A percentile compares a stretch with the other conserved stretches of the same genome.
These are phyloP conservation scores for Neoconidiobolus thromboides DNA, from an alignment of 371 early-diverging fungal species.

Conservation along the genomic window DNA sequence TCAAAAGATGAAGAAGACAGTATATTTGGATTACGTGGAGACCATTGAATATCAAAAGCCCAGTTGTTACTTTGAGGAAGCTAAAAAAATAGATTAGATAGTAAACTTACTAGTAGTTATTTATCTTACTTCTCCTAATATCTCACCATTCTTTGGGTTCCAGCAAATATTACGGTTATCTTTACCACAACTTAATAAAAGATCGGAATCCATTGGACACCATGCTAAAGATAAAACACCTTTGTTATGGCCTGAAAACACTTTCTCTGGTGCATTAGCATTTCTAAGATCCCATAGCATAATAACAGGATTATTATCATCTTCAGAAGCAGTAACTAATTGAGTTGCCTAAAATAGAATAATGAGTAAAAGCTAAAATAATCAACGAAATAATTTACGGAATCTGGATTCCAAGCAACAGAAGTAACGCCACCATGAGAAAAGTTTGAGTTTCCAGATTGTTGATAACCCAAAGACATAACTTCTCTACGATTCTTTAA, in stretches of 20 bases:
- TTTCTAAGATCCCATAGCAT: slow-evolving; percentile 88
- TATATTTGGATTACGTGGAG: slow-evolving; percentile 75
- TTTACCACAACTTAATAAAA: slow-evolving; percentile 75
- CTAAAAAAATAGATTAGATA: slow-evolving; percentile 15
- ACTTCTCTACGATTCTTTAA: slow-evolving; percentile 72
- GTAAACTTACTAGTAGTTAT: not conserved
- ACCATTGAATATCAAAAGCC: slow-evolving; percentile 87
- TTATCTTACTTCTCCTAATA: slow-evolving; percentile 36
- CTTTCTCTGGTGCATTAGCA: slow-evolving; percentile 74
- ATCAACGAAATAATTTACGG: slow-evolving; percentile 20
- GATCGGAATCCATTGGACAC: slow-evolving; percentile 80
- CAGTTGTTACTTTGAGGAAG: slow-evolving; percentile 62
- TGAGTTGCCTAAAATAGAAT: slow-evolving; percentile 51
- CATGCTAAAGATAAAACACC: slow-evolving; percentile 78
- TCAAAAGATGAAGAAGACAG: slow-evolving; percentile 72
- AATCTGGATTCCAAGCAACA: slow-evolving; percentile 87
- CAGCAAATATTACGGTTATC: slow-evolving; percentile 86
- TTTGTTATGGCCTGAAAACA: slow-evolving; percentile 55
- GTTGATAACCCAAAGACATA: slow-evolving; percentile 45
- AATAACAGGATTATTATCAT: slow-evolving; percentile 71
- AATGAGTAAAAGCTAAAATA: not conserved
- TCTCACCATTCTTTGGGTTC: slow-evolving; percentile 53
- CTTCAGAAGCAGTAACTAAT: slow-evolving; percentile 75
- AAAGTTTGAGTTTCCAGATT: slow-evolving; percentile 28
- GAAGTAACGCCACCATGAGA: slow-evolving; percentile 32